Conservation (phyloP, 1,139 yeast species). For the Blastobotrys petasosporus region DNA sequence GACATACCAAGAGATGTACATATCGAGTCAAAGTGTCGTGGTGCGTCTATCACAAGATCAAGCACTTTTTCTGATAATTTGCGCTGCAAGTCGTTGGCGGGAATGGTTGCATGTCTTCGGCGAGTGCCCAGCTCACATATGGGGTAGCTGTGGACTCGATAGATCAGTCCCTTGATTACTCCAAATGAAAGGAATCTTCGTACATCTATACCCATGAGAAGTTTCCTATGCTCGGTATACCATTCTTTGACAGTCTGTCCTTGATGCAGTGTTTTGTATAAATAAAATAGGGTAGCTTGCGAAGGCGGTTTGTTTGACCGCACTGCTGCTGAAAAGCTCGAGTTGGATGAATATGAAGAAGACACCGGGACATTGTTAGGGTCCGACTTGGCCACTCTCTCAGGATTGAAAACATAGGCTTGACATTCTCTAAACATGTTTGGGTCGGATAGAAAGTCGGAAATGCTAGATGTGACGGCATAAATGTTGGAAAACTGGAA, state of each 20-base stretch:
- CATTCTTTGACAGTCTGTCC: slow-evolving; percentile 77
- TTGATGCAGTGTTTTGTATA: slow-evolving; percentile 73
- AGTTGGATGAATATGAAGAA: slow-evolving; percentile 22
- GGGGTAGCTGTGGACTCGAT: slow-evolving; percentile 76
- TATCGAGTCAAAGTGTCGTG: slow-evolving; percentile 64
- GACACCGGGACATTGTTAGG: slow-evolving; percentile 12
- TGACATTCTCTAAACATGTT: slow-evolving; percentile 81
- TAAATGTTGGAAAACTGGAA: slow-evolving; percentile 86
- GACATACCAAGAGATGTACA: slow-evolving; percentile 62
- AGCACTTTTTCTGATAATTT: slow-evolving; percentile 33
- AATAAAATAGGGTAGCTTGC: slow-evolving; percentile 56
- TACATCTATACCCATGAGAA: slow-evolving; percentile 63
- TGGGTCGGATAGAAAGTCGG: slow-evolving; percentile 56
- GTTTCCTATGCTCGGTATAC: slow-evolving; percentile 60
- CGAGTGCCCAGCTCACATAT: slow-evolving; percentile 37
- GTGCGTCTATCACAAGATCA: slow-evolving; percentile 46
- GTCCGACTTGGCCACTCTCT: neutral
- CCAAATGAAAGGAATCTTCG: slow-evolving; percentile 87
- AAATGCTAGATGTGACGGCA: slow-evolving; percentile 79
- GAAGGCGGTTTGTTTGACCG: slow-evolving; percentile 18
- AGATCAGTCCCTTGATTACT: slow-evolving; percentile 69
- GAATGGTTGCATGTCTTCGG: neutral
- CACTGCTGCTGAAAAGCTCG: slow-evolving; percentile 18
- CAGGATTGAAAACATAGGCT: slow-evolving; percentile 50
- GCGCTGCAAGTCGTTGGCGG: neutral